Evolutionary conservation across 306 rosid genomes (phyloP), one percentile per base, ranked within the genome.

Genomic region (Senna tora): DNA sequence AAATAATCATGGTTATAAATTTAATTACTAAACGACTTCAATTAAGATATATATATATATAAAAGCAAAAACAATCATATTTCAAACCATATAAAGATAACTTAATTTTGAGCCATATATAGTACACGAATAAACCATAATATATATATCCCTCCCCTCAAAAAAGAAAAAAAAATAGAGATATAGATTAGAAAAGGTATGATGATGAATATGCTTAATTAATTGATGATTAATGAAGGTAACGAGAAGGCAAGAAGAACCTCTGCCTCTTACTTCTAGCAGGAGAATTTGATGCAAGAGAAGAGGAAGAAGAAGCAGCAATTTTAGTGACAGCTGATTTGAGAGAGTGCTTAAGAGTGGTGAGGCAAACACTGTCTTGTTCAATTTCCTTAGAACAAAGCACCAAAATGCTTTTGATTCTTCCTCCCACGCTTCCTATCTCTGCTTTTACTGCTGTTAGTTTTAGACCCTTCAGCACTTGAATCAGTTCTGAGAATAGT

Each of bases 181-280:
- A n/a, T n/a, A n/a, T n/a, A n/a, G n/a, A n/a, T n/a, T n/a, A n/a
- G n/a, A n/a, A n/a, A n/a, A n/a, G n/a, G n/a, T n/a, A n/a, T n/a
- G n/a, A n/a, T n/a, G n/a, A n/a, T n/a, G n/a, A n/a, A n/a, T n/a
- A n/a, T n/a, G n/a, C n/a, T n/a, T n/a, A n/a, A n/a, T n/a, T n/a
- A n/a, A n/a, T n/a, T n/a, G n/a, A 9, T 7, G 22, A 61, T 61
- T 15, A 93, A 54, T 83, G 46, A 9, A 84, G 25, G 66, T 56
- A 81, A 58, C 83, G 84, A 12, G 88, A 74, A 62, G 96, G 99
- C 86, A 94, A 77, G 87, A 95, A 95, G 66, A 95, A 95, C 86
- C 96, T 95, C 75, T 95, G 97, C 79, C 99, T 88, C 83, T 89
- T 95, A 82, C 97, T 95, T 82, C 99, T 81, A 72, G 84, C 70